Evolutionary conservation across 2,329 filamentous ascomycete genomes (phyloP), one percentile per base, ranked within the genome.

Genomic region (Stemphylium vesicarium): DNA sequence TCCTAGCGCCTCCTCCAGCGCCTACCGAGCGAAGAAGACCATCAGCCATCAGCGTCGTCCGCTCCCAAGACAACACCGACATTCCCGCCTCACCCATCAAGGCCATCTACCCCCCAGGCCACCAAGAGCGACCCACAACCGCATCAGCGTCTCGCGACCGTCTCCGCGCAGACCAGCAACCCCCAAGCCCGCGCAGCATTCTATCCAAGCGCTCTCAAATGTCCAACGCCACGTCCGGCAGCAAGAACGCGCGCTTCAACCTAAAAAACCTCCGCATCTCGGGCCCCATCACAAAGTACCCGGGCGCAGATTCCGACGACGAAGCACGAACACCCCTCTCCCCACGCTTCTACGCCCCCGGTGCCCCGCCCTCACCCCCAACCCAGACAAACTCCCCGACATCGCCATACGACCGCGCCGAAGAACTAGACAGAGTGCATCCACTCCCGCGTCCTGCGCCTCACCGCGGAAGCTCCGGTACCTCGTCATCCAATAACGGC

Each of bases 231-330:
- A 64, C 71, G 66, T 58, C 74, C 59, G 54, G 68, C 60, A 60
- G 68, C 68, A 73, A 68, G 56, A 82, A 79, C 60, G 63, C 67
- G 4, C 69, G 71, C 57, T 74, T 79, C 60, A 78, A 80, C 42
- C 72, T 86, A 40, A 82, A 82, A 47, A 84, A 84, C 55, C 75
- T 86, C 33, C 80, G 81, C 54, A 87, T 88, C 62, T 85, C 83
- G 16, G 79, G 82, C 7, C 84, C 84, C 1, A 73, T 85, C 10
- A 78, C 80, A 13, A 75, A 77, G 20, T 76, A 76, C 53, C 73
- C 77, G 0, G 72, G 73, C 1, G 72, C 75, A 4, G 68, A 75
- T 37, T 71, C 71, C 36, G 75, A 80, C 42, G 81, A 81, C 56
- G 79, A 82, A 57, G 73, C 76, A 3, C 76, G 78, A 31, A 80